Conservation (phyloP, 192 early-diverging fungal species). For the Umbelopsis sp. region DNA sequence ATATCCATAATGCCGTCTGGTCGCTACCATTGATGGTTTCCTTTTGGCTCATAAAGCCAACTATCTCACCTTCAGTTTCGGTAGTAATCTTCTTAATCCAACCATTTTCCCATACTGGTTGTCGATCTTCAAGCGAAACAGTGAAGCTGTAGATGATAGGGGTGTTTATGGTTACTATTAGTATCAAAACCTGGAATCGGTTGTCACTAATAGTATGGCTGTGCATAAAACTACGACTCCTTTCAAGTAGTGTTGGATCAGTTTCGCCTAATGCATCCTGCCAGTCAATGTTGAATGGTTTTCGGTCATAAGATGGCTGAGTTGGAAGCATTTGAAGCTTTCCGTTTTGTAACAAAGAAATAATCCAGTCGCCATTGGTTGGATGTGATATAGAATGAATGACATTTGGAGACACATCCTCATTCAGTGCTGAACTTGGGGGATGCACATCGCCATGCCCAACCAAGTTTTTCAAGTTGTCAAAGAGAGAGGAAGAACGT, state of each 20-base stretch:
- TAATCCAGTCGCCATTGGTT: not conserved
- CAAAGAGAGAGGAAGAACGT: not conserved
- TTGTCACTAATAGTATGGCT: not conserved
- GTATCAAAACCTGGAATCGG: not conserved
- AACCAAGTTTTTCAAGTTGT: slow-evolving; percentile 4
- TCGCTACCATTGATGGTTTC: not conserved
- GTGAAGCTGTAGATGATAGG: not conserved
- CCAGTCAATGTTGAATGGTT: not conserved
- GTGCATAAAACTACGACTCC: not conserved
- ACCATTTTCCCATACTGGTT: not conserved
- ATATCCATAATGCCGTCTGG: not conserved
- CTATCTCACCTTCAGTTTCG: not conserved
- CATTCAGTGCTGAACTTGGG: not conserved
- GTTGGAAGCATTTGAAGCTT: not conserved
- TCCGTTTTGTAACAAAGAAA: not conserved
- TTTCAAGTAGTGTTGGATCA: not conserved
- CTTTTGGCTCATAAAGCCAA: slow-evolving; percentile 2
- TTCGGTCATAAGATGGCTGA: not conserved
- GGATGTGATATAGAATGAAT: not conserved
- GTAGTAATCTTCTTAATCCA: not conserved
- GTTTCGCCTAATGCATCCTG: not conserved
- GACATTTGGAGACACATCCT: not conserved
- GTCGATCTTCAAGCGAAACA: not conserved
- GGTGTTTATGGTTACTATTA: not conserved
- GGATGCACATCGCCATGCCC: not conserved